phyloP scores from a whole-genome alignment of 1,139 yeast genomes.

The Geotrichum citri-aurantii region DNA sequence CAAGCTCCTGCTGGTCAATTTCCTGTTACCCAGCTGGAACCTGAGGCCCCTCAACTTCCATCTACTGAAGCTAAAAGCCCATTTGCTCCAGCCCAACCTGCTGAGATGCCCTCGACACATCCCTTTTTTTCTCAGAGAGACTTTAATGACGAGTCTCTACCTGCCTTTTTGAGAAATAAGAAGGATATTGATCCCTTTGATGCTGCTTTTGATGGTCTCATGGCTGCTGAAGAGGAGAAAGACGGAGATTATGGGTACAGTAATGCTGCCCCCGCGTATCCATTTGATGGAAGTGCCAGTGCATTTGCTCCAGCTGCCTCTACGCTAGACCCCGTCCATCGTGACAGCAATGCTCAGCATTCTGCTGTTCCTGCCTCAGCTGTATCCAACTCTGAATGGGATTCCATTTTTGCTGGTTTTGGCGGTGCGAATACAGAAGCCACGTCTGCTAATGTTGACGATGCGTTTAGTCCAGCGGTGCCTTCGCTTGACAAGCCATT shows the following conservation, averaged over 20 bases:
- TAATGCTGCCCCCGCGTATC: background rate
- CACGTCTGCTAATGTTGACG: background rate
- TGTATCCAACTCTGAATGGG: conserved; percentile 68
- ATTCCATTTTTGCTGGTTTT: conserved; percentile 84
- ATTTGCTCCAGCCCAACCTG: background rate
- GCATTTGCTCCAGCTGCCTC: background rate
- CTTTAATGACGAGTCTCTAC: background rate
- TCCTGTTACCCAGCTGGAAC: background rate
- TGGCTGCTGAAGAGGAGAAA: conserved; percentile 3
- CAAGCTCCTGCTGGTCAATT: background rate
- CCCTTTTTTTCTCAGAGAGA: background rate
- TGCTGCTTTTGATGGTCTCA: conserved; percentile 6
- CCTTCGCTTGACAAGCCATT: background rate
- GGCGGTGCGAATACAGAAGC: conserved; percentile 3
- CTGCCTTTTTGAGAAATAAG: background rate
- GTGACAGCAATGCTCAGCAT: background rate
- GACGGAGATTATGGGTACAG: background rate
- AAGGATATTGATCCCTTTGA: background rate
- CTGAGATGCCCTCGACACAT: background rate
- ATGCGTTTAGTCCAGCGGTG: background rate
- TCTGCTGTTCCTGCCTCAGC: conserved; percentile 3
- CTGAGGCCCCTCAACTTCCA: background rate
- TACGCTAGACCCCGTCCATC: background rate
- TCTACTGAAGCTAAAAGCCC: background rate
- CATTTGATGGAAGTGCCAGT: background rate